These are phyloP conservation scores for Mycena olivaceomarginata DNA, from an alignment of 768 basidiomycete genomes.

Conservation along the genomic window DNA sequence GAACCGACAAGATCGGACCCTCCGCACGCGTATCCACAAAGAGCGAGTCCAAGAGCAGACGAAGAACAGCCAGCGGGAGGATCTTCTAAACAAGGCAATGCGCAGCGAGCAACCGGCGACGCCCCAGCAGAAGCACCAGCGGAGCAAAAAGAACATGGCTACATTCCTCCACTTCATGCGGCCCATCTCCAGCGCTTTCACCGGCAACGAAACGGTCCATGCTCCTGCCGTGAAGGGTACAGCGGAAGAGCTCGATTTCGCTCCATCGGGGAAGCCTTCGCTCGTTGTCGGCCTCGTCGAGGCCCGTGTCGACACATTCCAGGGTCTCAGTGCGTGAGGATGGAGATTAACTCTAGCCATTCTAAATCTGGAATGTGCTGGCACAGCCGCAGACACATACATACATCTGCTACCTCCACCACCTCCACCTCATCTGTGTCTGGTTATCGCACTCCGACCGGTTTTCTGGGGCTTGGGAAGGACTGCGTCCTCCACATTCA, in stretches of 20 bases:
- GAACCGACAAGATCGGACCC: conserved; percentile 82
- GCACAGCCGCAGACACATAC: too few species aligned
- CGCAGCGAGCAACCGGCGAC: conserved; percentile 72
- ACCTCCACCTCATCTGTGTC: too few species aligned
- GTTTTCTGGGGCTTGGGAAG: too few species aligned
- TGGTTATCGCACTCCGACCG: too few species aligned
- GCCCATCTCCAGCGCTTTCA: conserved; percentile 91
- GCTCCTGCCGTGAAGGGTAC: conserved; percentile 71
- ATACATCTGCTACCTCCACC: too few species aligned
- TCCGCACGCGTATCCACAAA: conserved; percentile 81
- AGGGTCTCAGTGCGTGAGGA: too few species aligned
- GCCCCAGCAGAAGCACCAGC: conserved; percentile 80
- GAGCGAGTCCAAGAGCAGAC: conserved; percentile 88
- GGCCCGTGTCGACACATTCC: conserved; percentile 80
- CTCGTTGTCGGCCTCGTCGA: conserved; percentile 85
- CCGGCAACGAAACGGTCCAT: conserved; percentile 73
- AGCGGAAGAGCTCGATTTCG: conserved; percentile 85
- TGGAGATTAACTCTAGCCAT: too few species aligned
- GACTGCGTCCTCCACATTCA: too few species aligned
- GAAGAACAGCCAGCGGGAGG: conserved; percentile 83
- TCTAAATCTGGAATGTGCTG: too few species aligned
- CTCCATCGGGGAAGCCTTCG: conserved; percentile 82
- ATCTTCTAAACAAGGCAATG: conserved; percentile 86
- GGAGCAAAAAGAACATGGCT: conserved; percentile 93
- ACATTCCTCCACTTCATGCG: conserved; percentile 91